These are phyloP conservation scores for Digitaria exilis DNA, from an alignment of 202 grass and related monocot species.

Conservation along the genomic window DNA sequence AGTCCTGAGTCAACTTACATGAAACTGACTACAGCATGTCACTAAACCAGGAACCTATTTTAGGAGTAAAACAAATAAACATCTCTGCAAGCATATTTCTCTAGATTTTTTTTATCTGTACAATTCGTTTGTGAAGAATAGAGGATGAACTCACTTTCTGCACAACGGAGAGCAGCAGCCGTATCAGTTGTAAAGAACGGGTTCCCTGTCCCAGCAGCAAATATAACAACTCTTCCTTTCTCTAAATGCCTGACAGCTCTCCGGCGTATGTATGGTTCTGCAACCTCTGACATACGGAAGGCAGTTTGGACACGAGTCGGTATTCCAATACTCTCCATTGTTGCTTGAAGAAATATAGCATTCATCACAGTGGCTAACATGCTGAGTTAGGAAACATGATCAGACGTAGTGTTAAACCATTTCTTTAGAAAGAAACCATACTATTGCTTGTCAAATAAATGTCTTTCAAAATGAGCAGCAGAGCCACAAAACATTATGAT, in stretches of 20 bases:
- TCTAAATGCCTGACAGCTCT: slow-evolving; percentile 93
- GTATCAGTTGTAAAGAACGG: slow-evolving; percentile 99
- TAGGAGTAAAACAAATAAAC: not conserved
- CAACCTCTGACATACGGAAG: slow-evolving; percentile 99
- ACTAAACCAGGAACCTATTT: slow-evolving; percentile 19
- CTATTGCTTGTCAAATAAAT: not conserved
- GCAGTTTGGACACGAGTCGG: slow-evolving; percentile 96
- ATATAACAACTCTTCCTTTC: slow-evolving; percentile 99
- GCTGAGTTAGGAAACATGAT: slow-evolving; percentile 44
- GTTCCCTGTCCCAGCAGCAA: slow-evolving; percentile 96
- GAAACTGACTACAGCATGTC: not conserved
- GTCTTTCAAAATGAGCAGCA: not conserved
- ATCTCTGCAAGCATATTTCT: slow-evolving; percentile 8
- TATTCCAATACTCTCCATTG: slow-evolving; percentile 98
- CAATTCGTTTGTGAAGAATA: slow-evolving; percentile 4
- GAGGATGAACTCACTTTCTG: slow-evolving; percentile 84
- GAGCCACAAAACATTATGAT: slow-evolving; percentile 18
- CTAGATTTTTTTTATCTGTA: not conserved
- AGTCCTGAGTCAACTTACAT: not conserved
- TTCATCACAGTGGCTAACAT: slow-evolving; percentile 99
- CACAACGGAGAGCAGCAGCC: slow-evolving; percentile 96
- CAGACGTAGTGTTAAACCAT: not conserved
- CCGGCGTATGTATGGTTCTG: slow-evolving; percentile 95
- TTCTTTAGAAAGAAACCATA: not conserved
- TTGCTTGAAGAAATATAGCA: slow-evolving; percentile 98